Conservation (phyloP, 805 yeast genomes). For the Candida maris region DNA sequence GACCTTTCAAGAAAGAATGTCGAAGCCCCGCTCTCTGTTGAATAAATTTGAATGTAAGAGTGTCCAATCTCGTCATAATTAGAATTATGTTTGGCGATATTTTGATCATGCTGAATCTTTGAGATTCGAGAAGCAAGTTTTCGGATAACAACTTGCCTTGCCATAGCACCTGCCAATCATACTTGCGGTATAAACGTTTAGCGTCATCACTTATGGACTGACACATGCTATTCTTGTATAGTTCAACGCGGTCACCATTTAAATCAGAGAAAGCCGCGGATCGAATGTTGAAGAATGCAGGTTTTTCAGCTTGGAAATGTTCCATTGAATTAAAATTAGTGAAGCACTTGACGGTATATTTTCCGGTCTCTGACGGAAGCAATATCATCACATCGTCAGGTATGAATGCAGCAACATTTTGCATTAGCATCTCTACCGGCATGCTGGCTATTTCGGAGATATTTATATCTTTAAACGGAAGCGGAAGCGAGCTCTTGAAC, state of each 20-base stretch:
- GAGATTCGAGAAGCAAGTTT: neutral
- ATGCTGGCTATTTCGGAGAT: neutral
- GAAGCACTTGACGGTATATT: neutral
- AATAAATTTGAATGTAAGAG: neutral
- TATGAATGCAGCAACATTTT: neutral
- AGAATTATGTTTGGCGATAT: neutral
- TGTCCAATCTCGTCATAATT: neutral
- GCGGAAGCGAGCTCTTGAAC: conserved; percentile 1
- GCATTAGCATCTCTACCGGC: neutral
- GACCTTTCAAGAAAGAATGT: neutral
- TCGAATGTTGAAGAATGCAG: neutral
- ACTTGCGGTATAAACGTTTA: conserved; percentile 1
- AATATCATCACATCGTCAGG: conserved; percentile 1
- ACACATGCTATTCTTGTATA: neutral
- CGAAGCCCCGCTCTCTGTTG: neutral
- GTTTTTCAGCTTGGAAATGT: neutral
- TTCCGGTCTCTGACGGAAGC: neutral
- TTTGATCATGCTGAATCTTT: neutral
- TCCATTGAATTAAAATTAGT: neutral
- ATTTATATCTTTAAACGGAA: neutral
- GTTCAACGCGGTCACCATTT: neutral
- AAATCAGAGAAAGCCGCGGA: neutral
- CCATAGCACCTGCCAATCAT: neutral
- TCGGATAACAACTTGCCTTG: neutral
- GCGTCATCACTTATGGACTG: neutral